Base-by-base conservation (phyloP, 2,329 filamentous ascomycete genomes). In the Atkinsonella texensis region DNA sequence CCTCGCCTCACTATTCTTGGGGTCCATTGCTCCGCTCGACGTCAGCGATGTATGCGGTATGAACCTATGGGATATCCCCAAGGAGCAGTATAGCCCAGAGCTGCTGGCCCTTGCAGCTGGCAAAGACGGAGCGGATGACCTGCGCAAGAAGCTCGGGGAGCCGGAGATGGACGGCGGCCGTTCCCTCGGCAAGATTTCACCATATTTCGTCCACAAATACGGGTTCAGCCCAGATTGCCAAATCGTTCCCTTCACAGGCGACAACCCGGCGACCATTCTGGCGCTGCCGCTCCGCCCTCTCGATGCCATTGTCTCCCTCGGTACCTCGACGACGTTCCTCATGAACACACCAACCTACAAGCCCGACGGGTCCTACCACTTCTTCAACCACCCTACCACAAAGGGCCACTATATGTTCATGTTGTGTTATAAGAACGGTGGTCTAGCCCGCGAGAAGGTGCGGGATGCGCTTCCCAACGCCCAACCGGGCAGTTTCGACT, bases 361-460 rank as follows among this genome's bases (percentile, higher is more conserved):
- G 65, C 89, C 93, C 2, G 85, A 96, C 63, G 87, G 89, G 3
- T 81, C 86, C 7, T 95, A 95, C 63, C 93, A 98, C 73, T 95
- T 97, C 75, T 94, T 97, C 80, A 95, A 96, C 73, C 90, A 97
- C 68, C 93, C 93, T 1, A 93, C 89, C 44, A 95, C 89, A 1
- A 73, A 83, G 0, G 89, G 87, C 1, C 79, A 96, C 54, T 96
- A 95, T 77, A 97, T 98, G 93, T 97, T 98, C 70, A 98, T 98
- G 93, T 81, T 98, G 38, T 98, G 93, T 76, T 98, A 97, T 75
- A 97, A 97, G 71, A 98, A 98, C 70, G 93, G 93, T 59, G 89
- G 89, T 2, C 81, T 97, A 1, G 91, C 93, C 2, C 85, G 93
- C 44, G 93, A 98, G 66, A 83, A 87, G 61, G 81, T 97, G 55